Evolutionary conservation across 352 stramenopile genomes (phyloP).

Genomic region (Discostella stelligera): DNA sequence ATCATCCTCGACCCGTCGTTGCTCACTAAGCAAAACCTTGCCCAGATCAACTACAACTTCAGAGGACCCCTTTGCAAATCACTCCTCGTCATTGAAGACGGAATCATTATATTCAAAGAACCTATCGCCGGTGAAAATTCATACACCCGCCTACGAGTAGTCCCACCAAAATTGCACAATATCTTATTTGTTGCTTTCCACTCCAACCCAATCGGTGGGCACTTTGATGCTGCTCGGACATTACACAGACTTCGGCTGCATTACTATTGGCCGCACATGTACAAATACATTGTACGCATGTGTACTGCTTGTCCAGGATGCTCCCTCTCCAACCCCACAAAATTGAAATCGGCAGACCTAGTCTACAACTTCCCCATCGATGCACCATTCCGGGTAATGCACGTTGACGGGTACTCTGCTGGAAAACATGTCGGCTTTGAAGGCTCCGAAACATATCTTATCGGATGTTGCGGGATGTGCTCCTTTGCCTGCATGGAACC

Average conservation of each 20-base stretch:
- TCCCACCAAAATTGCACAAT: constrained; percentile 3
- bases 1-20: no score
- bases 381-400: not conserved
- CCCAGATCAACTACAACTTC: no score
- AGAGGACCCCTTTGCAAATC: no score
- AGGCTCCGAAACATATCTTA: no score
- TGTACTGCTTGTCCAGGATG: constrained; percentile 14
- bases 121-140: not conserved
- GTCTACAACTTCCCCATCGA: constrained; percentile 7
- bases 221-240: no score
- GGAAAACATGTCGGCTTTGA: no score
- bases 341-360: not conserved
- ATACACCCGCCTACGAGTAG: constrained; percentile 1
- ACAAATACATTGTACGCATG: constrained; percentile 5
- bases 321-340: not conserved
- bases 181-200: constrained; percentile 37
- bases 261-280: constrained; percentile 22
- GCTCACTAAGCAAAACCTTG: no score
- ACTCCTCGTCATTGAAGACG: not conserved
- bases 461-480: no score
- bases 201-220: no score
- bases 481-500: no score
- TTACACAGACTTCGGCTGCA: constrained; percentile 23
- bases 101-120: constrained; percentile 5
- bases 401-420: constrained; percentile 5